Base-by-base conservation (phyloP, 75 land plant genomes). In the Isoetes taiwanensis region DNA sequence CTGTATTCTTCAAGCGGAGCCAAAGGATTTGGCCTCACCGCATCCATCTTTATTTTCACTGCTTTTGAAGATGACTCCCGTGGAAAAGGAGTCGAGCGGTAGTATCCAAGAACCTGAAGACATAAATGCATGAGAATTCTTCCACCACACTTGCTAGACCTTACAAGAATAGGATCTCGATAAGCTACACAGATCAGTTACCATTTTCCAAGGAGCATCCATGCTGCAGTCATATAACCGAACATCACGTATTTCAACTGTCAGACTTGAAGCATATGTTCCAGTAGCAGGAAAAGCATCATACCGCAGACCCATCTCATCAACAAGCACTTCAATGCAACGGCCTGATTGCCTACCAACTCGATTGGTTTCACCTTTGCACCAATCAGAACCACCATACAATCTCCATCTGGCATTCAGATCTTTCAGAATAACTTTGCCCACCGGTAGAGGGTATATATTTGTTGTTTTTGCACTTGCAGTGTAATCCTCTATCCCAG, bases 121-220 rank as follows among this genome's bases (percentile, higher is more conserved):
- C n/a, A n/a, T n/a, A n/a, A n/a, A n/a, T n/a, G n/a, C n/a, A n/a
- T n/a, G n/a, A n/a, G n/a, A n/a, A n/a, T 43, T 5, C 50, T 14
- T 37, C 39, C 9, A 37, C 39, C 39, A 10, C 9, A 37, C 9
- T 9, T 37, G 14, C 39, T 37, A 10, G n/a, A 10, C 12, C 0
- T 10, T 37, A 25, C 19, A 59, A 54, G 57, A 30, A 34, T 30
- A 21, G 2, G 3, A 41, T 26, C 27, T 14, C 3, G 3, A 43
- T 6, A 14, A 52, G 31, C 25, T 23, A 23, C 10, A 32, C 43
- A 57, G 41, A 37, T 34, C 38, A 33, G 43, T 16, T 78, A 94
- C 99, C 86, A 70, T 76, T 62, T 76, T 85, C 99, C 99, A 94
- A 25, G 96, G 90, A 10, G 99, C 99, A 73, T 75, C 67, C 40